These are phyloP conservation scores for Claviceps lovelessii DNA, from an alignment of 2,329 filamentous ascomycete species.

Conservation along the genomic window DNA sequence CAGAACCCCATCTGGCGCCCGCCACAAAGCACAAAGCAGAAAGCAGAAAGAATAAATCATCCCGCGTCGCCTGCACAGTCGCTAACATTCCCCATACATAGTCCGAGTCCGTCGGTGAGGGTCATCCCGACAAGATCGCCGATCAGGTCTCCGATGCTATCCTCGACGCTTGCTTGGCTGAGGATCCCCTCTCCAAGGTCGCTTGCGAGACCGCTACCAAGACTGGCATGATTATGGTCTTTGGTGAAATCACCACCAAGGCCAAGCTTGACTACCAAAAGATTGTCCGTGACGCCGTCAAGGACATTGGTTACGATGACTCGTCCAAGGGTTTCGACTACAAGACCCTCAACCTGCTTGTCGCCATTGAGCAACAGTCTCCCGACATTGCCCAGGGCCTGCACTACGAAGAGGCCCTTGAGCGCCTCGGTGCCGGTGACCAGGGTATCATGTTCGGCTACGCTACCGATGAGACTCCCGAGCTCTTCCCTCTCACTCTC, in stretches of 20 bases:
- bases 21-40: no score
- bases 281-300: constrained; percentile 84
- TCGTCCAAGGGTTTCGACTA: constrained; percentile 98
- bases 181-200: constrained; percentile 96
- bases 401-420: constrained; percentile 91
- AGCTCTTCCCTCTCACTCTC: constrained; percentile 88
- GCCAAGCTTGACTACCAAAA: constrained; percentile 94
- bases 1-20: no score
- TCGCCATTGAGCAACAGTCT: constrained; percentile 98
- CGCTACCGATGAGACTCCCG: constrained; percentile 96
- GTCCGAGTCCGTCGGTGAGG: constrained; percentile 81
- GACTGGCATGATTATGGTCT: constrained; percentile 99
- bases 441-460: constrained; percentile 99
- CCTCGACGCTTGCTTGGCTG: constrained; percentile 89
- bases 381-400: constrained; percentile 98
- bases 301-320: constrained; percentile 97
- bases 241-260: constrained; percentile 97
- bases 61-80: not conserved
- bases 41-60: no score
- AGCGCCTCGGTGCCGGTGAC: constrained; percentile 96
- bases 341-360: constrained; percentile 98
- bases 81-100: constrained; percentile 19
- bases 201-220: constrained; percentile 99
- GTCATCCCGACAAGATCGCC: constrained; percentile 92
- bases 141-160: constrained; percentile 98